Base-by-base conservation (phyloP, 371 early-diverging fungal species). In the Mortierella sp. region DNA sequence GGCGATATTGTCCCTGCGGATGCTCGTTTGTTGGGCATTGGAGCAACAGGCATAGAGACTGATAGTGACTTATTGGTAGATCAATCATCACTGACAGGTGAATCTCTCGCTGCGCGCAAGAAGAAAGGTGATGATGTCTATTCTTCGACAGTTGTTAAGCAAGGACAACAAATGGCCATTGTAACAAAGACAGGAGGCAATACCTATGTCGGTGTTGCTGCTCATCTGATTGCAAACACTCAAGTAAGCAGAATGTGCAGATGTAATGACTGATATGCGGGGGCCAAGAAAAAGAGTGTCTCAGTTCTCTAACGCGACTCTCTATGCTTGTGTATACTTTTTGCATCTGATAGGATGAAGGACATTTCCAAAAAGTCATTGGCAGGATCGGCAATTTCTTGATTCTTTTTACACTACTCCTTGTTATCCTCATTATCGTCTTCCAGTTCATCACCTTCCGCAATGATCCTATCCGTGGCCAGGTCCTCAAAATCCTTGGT, bases 1-100 rank as follows among this genome's bases (percentile, higher is more conserved):
- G 99, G 99, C 59, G 97, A 97, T 82, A 97, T 96, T 73, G 87
- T 98, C 40, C 97, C 97, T 41, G 99, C 98, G 13, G 98, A 98
- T 76, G 92, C 88, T 22, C 90, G 92, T 24, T 78, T 97, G 43
- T 85, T 97, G 62, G 97, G 97, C 4, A 85, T 96, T 47, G 95
- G 92, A 60, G 93, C 92, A 67, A 90, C 92, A 16, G 96, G 96
- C 6, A 86, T 88, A 0, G 65, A 70, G 47, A 89, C 92, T 21
- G 92, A 93, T 19, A 89, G 89, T 43, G 90, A 92, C 22, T 87
- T 97, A 45, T 91, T 94, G 72, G 90, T 98, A 50, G 99, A 98
- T 86, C 98, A 98, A 83, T 93, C 98, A 3, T 94, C 97, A 16
- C 85, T 98, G 22, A 98, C 98, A 15, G 99, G 94, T 63, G 99